phyloP scores from a whole-genome alignment of 805 yeast species.

The Schizosaccharomyces osmophilus region DNA sequence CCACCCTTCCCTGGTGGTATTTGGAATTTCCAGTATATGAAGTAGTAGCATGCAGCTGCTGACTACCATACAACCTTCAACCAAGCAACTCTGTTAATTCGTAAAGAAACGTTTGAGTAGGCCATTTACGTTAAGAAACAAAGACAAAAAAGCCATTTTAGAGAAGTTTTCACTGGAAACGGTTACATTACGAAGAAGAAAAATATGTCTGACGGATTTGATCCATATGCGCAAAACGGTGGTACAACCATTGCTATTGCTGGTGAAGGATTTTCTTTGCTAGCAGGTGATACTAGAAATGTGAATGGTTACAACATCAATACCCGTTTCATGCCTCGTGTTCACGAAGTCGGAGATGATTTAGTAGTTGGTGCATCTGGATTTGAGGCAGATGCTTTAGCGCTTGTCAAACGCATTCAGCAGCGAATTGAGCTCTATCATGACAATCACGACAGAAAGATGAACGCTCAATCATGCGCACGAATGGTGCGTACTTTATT shows the following conservation, averaged over 20 bases:
- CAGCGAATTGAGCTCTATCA: constrained; percentile 60
- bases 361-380: constrained; percentile 82
- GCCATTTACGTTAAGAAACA: too few species aligned
- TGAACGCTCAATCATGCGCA: constrained; percentile 54
- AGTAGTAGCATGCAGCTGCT: too few species aligned
- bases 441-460: constrained; percentile 48
- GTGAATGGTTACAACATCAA: constrained; percentile 84
- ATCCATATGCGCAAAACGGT: constrained; percentile 39
- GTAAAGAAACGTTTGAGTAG: too few species aligned
- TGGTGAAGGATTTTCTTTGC: constrained; percentile 85
- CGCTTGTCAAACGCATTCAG: constrained; percentile 51
- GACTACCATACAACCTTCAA: too few species aligned
- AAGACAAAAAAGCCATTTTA: too few species aligned
- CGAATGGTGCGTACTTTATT: constrained; percentile 71
- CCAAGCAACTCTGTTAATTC: too few species aligned
- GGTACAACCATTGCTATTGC: constrained; percentile 96
- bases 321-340: constrained; percentile 76
- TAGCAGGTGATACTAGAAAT: constrained; percentile 97
- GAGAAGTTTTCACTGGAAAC: too few species aligned
- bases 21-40: too few species aligned
- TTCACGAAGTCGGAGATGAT: constrained; percentile 70
- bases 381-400: constrained; percentile 82
- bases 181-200: too few species aligned
- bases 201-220: not conserved
- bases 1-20: too few species aligned